Conservation (phyloP, 1,284 basidiomycete species). For the Filobasidium uniguttulatum region DNA sequence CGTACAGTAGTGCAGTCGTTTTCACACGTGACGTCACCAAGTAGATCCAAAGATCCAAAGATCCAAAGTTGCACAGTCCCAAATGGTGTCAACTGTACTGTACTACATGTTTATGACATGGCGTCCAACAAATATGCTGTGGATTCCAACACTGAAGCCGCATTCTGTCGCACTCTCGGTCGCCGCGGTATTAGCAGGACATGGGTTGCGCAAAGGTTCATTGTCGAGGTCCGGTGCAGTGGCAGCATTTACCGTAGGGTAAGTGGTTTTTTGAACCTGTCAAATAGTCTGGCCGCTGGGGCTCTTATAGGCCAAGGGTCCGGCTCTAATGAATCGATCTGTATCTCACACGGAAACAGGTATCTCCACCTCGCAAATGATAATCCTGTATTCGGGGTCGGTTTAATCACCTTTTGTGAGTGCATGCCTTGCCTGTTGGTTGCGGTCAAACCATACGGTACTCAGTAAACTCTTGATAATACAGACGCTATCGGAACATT, state of each 20-base stretch:
- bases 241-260: conserved; percentile 62
- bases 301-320: background rate
- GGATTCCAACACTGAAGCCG: no score
- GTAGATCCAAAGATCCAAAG: no score
- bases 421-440: background rate
- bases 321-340: background rate
- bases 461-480: conserved; percentile 13
- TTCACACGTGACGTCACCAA: no score
- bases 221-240: conserved; percentile 41
- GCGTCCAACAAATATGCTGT: no score
- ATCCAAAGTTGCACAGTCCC: no score
- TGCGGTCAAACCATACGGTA: background rate
- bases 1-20: no score
- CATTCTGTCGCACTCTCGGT: background rate
- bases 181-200: conserved; percentile 40
- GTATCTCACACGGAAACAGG: background rate
- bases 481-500: conserved; percentile 55
- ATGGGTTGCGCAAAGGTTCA: conserved; percentile 43
- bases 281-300: background rate
- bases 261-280: conserved; percentile 38
- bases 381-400: conserved; percentile 47
- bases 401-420: conserved; percentile 58
- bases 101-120: no score
- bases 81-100: no score
- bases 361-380: conserved; percentile 35